Conservation (phyloP, 2,329 filamentous ascomycete species). For the Ophiobolus disseminans region DNA sequence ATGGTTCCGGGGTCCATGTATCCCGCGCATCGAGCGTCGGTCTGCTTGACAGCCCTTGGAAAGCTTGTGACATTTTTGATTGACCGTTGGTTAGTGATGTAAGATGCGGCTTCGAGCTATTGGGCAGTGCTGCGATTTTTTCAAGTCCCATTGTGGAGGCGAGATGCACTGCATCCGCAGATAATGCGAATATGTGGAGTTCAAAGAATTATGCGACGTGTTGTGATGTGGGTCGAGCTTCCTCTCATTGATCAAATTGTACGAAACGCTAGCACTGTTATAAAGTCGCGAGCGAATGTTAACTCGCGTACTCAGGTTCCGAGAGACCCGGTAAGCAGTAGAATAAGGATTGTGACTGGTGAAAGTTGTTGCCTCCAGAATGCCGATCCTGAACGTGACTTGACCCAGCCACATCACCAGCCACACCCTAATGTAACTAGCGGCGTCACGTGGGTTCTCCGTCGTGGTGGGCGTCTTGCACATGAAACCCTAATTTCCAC, state of each 20-base stretch:
- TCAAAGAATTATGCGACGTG: conserved; percentile 7
- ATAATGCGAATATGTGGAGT: conserved; percentile 6
- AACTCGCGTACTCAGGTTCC: neutral
- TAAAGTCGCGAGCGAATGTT: too few relatives aligned
- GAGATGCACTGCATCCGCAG: neutral
- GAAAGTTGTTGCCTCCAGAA: too few relatives aligned
- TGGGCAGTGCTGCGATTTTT: conserved; percentile 5
- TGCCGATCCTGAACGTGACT: too few relatives aligned
- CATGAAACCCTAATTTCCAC: too few relatives aligned
- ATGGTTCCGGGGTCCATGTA: conserved; percentile 37
- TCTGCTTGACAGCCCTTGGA: conserved; percentile 35
- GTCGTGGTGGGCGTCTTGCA: too few relatives aligned
- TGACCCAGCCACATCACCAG: too few relatives aligned
- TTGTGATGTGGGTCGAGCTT: conserved; percentile 21
- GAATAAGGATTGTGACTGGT: too few relatives aligned
- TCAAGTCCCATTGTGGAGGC: conserved; percentile 11
- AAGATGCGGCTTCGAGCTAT: conserved; percentile 14
- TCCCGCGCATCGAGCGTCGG: conserved; percentile 24
- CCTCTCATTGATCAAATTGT: conserved; percentile 12
- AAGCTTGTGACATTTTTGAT: conserved; percentile 36
- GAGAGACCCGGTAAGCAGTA: too few relatives aligned
- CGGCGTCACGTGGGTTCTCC: too few relatives aligned
- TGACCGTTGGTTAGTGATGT: conserved; percentile 22
- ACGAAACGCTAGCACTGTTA: neutral
- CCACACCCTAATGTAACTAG: too few relatives aligned